Conservation (phyloP, 2,329 filamentous ascomycete species). For the Alternaria sp. region DNA sequence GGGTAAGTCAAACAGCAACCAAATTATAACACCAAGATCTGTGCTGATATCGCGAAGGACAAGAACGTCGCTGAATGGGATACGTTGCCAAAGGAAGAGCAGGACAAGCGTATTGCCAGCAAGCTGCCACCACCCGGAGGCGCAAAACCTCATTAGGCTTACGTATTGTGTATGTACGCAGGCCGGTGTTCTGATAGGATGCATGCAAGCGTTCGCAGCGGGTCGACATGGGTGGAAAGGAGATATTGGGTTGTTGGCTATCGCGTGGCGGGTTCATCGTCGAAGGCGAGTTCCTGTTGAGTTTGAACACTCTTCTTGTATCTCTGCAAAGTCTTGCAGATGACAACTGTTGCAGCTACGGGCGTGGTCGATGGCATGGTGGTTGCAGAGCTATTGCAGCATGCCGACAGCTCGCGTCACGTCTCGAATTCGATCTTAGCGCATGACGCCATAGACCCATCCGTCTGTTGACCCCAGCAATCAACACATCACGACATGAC, state of each 20-base stretch:
- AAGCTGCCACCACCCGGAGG: conserved; percentile 31
- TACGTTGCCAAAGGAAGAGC: conserved; percentile 65
- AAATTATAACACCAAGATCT: background rate
- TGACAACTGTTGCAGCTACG: background rate
- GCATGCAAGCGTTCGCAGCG: background rate
- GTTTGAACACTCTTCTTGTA: background rate
- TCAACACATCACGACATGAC: background rate
- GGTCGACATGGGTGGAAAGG: background rate
- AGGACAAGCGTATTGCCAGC: conserved; percentile 59
- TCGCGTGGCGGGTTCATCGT: background rate
- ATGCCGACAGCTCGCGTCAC: background rate
- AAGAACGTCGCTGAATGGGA: conserved; percentile 69
- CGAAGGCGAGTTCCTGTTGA: background rate
- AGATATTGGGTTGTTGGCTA: background rate
- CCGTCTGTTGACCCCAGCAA: background rate
- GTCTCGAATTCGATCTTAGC: background rate
- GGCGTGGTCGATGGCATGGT: background rate
- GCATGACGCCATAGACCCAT: background rate
- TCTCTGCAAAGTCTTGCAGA: background rate
- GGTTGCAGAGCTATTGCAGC: background rate
- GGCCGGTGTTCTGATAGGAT: background rate
- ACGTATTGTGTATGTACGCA: background rate
- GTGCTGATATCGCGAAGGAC: conserved; percentile 52
- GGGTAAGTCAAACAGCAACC: conserved; percentile 50
- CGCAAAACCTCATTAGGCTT: background rate